phyloP scores from a whole-genome alignment of 2,329 filamentous ascomycete species.

The Periconia macrospinosa region DNA sequence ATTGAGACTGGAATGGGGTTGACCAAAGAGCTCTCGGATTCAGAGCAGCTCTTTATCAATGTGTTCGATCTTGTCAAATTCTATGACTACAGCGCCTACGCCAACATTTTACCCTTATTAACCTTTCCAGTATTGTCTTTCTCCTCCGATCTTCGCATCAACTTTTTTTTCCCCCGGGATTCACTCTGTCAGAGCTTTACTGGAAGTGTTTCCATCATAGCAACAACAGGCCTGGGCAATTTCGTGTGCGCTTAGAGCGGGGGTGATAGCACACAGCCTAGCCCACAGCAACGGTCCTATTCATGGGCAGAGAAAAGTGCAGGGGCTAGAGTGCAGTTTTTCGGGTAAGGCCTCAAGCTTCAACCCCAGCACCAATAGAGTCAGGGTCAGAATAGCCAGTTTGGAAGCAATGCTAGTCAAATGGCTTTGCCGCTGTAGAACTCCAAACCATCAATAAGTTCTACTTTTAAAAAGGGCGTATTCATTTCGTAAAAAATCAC shows the following conservation, averaged over 20 bases:
- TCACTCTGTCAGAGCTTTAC: too few relatives aligned
- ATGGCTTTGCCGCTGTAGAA: conserved; percentile 11
- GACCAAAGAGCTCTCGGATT: too few relatives aligned
- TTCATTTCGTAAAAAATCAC: too few relatives aligned
- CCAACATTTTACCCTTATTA: too few relatives aligned
- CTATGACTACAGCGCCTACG: too few relatives aligned
- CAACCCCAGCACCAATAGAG: conserved; percentile 9
- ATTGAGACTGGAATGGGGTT: too few relatives aligned
- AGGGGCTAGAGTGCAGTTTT: conserved; percentile 22
- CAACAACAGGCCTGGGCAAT: conserved; percentile 13
- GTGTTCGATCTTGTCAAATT: too few relatives aligned
- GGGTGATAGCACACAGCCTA: conserved; percentile 19
- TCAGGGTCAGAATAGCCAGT: neutral
- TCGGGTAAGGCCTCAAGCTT: conserved; percentile 9
- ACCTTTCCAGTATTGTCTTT: too few relatives aligned
- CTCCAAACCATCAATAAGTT: conserved; percentile 12
- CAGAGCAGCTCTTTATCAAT: too few relatives aligned
- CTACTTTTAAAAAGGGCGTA: too few relatives aligned
- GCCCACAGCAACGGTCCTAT: conserved; percentile 8
- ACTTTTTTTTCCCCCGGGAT: too few relatives aligned
- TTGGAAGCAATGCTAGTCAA: neutral
- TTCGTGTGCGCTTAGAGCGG: conserved; percentile 20
- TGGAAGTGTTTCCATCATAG: neutral
- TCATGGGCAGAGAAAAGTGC: conserved; percentile 20
- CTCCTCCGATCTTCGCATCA: neutral